Conservation (phyloP, 805 yeast genomes). For the Yarrowia yakushimensis region DNA sequence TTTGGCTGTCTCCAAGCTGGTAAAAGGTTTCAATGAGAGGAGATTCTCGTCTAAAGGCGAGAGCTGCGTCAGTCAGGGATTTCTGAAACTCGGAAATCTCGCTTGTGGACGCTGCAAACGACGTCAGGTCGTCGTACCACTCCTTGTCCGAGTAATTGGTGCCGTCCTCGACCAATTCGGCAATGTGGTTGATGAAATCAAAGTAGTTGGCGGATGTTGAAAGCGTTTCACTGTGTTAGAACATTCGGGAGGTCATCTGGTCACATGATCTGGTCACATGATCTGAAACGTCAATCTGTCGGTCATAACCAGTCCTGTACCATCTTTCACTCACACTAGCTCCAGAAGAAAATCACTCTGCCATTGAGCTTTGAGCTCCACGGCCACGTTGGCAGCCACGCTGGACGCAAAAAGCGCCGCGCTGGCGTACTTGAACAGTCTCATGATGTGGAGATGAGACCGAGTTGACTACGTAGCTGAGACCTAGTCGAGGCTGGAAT, state of each 20-base stretch:
- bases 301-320: too few species aligned
- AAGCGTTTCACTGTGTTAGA: slow-evolving; percentile 6
- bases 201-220: background rate
- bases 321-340: slow-evolving; percentile 23
- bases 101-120: slow-evolving; percentile 29
- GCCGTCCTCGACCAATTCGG: slow-evolving; percentile 20
- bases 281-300: too few species aligned
- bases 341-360: slow-evolving; percentile 17
- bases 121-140: slow-evolving; percentile 29
- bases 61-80: slow-evolving; percentile 41
- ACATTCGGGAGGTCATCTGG: background rate
- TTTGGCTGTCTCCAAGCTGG: slow-evolving; percentile 40
- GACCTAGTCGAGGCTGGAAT: background rate
- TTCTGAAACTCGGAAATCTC: slow-evolving; percentile 26
- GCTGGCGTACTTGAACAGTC: slow-evolving; percentile 10
- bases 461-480: background rate
- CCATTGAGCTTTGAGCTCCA: slow-evolving; percentile 23
- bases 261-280: too few species aligned
- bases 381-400: slow-evolving; percentile 20
- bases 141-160: slow-evolving; percentile 27
- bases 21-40: slow-evolving; percentile 68
- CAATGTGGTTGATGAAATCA: slow-evolving; percentile 1
- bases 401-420: slow-evolving; percentile 16
- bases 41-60: slow-evolving; percentile 49
- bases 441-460: background rate